Percentiles rank a stretch among this genome's conserved stretches.
phyloP scores from a whole-genome alignment of 2,329 filamentous ascomycete genomes.

The Fonsecaea monophora region DNA sequence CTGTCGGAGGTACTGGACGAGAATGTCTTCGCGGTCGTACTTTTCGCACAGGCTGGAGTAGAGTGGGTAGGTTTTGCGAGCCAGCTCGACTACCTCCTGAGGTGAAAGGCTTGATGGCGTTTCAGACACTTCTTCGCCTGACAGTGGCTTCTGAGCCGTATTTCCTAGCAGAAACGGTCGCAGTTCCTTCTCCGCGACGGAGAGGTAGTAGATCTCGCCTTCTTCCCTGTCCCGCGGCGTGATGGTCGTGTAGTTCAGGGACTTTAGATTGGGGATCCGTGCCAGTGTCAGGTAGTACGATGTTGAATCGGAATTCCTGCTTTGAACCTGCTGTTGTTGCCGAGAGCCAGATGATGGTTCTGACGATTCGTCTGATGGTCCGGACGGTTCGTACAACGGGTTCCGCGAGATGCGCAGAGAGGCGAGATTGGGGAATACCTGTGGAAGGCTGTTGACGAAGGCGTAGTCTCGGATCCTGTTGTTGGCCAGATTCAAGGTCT shows the following conservation, averaged over 20 bases:
- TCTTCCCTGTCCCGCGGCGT: conserved; percentile 77
- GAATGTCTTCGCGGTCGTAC: conserved; percentile 65
- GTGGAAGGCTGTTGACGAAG: conserved; percentile 73
- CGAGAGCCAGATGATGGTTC: conserved; percentile 23
- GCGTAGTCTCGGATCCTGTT: conserved; percentile 73
- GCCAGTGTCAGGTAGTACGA: conserved; percentile 39
- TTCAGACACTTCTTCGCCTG: background rate
- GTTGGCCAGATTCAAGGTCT: conserved; percentile 75
- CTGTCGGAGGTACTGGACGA: conserved; percentile 22
- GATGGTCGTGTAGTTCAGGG: conserved; percentile 64
- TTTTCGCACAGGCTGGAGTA: conserved; percentile 75
- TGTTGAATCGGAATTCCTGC: conserved; percentile 33
- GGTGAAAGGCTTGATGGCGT: background rate
- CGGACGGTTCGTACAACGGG: conserved; percentile 69
- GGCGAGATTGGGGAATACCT: conserved; percentile 73
- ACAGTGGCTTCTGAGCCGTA: background rate
- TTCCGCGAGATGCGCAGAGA: conserved; percentile 84
- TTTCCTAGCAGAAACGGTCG: conserved; percentile 60
- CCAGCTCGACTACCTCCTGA: conserved; percentile 13
- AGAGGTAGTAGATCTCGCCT: conserved; percentile 92
- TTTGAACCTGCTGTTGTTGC: conserved; percentile 37
- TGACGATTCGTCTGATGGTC: background rate
- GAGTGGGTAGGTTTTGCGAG: conserved; percentile 65
- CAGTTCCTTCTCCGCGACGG: conserved; percentile 78
- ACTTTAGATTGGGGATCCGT: conserved; percentile 46